A percentile compares a stretch with the other conserved stretches of the same genome.
phyloP scores from a whole-genome alignment of 306 rosid species.

The Casuarina cunninghamiana region DNA sequence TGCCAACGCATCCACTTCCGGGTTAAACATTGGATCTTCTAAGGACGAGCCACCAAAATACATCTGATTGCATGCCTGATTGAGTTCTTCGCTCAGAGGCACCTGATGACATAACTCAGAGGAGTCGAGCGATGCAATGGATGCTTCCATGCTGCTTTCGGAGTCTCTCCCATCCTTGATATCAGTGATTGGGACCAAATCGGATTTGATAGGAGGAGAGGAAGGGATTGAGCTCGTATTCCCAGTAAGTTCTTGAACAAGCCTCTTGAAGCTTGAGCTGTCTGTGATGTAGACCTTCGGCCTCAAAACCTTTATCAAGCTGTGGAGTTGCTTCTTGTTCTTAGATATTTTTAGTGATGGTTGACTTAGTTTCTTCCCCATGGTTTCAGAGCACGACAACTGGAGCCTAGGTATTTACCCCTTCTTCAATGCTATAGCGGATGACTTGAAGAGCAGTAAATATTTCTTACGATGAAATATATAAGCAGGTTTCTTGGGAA shows the following conservation, averaged over 20 bases:
- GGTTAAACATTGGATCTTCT: slow-evolving; percentile 11
- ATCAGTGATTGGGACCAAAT: too few relatives aligned
- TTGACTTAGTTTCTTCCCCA: slow-evolving; percentile 42
- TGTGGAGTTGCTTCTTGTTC: slow-evolving; percentile 28
- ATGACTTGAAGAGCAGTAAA: slow-evolving; percentile 50
- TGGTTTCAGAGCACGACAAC: slow-evolving; percentile 39
- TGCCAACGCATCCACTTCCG: slow-evolving; percentile 16
- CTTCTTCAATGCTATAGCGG: slow-evolving; percentile 28
- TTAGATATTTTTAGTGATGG: slow-evolving; percentile 22
- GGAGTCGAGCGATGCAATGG: too few relatives aligned
- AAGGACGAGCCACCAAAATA: background rate
- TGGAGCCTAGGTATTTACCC: slow-evolving; percentile 52
- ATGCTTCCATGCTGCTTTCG: too few relatives aligned
- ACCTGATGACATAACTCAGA: too few relatives aligned
- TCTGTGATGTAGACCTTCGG: slow-evolving; percentile 51
- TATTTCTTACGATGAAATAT: slow-evolving; percentile 32
- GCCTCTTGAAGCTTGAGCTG: slow-evolving; percentile 41
- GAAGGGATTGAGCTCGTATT: too few relatives aligned
- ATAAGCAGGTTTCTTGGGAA: slow-evolving; percentile 29
- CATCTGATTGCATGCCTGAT: background rate
- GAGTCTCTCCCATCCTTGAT: too few relatives aligned
- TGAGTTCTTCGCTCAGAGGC: too few relatives aligned
- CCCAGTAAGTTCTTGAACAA: too few relatives aligned
- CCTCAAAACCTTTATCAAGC: slow-evolving; percentile 32
- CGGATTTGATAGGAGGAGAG: too few relatives aligned